Percentiles rank a stretch among this genome's conserved stretches.
These are phyloP conservation scores for Phyllosticta paracitricarpa DNA, from an alignment of 2,329 filamentous ascomycete genomes.

Conservation along the genomic window DNA sequence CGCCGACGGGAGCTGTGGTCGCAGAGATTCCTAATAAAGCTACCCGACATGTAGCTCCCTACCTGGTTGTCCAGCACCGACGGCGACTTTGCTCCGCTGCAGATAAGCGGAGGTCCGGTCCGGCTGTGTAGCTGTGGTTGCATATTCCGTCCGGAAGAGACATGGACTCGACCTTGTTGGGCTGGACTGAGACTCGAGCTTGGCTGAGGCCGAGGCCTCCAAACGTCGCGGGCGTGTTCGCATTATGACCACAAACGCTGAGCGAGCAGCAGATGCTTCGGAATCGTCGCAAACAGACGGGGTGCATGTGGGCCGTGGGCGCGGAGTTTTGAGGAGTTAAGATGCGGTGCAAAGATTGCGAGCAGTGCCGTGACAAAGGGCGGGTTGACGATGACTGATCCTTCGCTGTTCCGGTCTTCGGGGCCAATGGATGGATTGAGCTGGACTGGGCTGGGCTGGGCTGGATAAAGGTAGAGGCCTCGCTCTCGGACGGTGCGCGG, in stretches of 20 bases:
- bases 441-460: too few relatives aligned
- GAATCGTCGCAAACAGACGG: background rate
- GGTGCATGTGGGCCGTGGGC: background rate
- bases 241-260: too few relatives aligned
- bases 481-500: background rate
- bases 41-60: background rate
- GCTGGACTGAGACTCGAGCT: background rate
- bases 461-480: background rate
- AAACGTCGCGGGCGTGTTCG: background rate
- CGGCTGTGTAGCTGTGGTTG: background rate
- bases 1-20: background rate
- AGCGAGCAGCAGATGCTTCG: too few relatives aligned
- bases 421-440: background rate
- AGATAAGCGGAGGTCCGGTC: background rate
- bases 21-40: background rate
- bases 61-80: background rate
- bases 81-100: background rate
- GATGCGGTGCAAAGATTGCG: slow-evolving; percentile 5
- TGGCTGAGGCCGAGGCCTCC: background rate
- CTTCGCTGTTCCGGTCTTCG: slow-evolving; percentile 6
- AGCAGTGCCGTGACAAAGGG: background rate
- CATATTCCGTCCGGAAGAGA: background rate
- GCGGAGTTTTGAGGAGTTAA: slow-evolving; percentile 11
- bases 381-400: slow-evolving; percentile 4
- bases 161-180: background rate